Conservation (phyloP, 2,329 filamentous ascomycete species). For the Cercospora citrullina region DNA sequence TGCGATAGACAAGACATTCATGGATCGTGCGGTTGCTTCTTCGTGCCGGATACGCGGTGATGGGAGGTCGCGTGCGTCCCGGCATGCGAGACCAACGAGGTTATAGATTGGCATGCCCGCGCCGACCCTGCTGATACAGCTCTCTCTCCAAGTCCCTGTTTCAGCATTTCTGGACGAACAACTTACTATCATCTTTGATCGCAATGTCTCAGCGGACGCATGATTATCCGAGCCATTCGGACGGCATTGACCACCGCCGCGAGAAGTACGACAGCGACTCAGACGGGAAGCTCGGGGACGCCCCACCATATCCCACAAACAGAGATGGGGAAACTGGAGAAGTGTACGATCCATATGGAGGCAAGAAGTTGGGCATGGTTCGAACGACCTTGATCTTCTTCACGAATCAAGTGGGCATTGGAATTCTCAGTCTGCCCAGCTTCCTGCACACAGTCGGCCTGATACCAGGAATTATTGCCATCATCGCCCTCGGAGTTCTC, state of each 20-base stretch:
- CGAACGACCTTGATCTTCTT: conserved; percentile 5
- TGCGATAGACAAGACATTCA: conserved; percentile 10
- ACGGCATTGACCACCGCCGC: neutral
- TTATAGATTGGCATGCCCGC: conserved; percentile 3
- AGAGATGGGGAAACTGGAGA: neutral
- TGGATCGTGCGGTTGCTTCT: neutral
- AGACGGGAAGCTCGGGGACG: neutral
- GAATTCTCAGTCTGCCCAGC: conserved; percentile 56
- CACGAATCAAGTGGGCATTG: conserved; percentile 31
- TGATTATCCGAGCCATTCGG: neutral
- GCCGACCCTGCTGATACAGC: neutral
- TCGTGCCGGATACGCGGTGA: neutral
- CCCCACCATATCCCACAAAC: neutral
- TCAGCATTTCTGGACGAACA: neutral
- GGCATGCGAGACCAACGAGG: neutral
- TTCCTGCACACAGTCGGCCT: conserved; percentile 55
- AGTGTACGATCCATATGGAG: conserved; percentile 1
- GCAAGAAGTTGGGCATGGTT: conserved; percentile 1
- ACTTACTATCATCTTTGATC: neutral
- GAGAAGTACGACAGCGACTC: conserved; percentile 5
- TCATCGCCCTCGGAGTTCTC: conserved; percentile 53
- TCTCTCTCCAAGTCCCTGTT: neutral
- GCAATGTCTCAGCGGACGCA: neutral
- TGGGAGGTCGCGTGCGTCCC: neutral
- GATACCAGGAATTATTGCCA: conserved; percentile 54